phyloP scores from a whole-genome alignment of 768 basidiomycete genomes.

The Naganishia randhawae region DNA sequence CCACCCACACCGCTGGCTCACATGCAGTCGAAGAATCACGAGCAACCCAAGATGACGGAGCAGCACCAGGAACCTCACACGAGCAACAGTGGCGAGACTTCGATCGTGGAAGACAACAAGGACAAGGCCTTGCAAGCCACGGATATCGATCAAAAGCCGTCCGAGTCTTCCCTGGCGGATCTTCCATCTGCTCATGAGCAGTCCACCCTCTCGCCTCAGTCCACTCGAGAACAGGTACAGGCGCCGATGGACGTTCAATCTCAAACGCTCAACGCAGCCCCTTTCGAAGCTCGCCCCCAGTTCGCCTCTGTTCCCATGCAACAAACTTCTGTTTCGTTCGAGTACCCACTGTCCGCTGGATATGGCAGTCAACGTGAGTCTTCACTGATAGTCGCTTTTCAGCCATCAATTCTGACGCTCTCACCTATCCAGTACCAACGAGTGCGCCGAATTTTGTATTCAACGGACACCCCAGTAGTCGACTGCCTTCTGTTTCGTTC shows the following conservation, averaged over 20 bases:
- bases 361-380: background rate
- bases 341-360: constrained; percentile 1
- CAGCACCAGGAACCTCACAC: background rate
- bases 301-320: background rate
- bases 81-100: background rate
- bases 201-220: background rate
- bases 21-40: background rate
- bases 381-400: background rate
- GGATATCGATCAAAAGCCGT: background rate
- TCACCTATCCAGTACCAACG: background rate
- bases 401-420: background rate
- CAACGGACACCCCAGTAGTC: constrained; percentile 3
- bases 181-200: background rate
- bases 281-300: background rate
- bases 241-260: background rate
- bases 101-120: background rate
- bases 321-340: background rate
- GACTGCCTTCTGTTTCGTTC: background rate
- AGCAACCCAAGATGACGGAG: background rate
- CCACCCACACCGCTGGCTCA: background rate
- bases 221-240: background rate
- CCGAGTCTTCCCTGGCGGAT: background rate
- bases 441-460: background rate
- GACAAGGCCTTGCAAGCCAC: background rate
- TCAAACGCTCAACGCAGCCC: background rate